phyloP scores from a whole-genome alignment of 352 stramenopile genomes.

The Aphanomyces invadans region DNA sequence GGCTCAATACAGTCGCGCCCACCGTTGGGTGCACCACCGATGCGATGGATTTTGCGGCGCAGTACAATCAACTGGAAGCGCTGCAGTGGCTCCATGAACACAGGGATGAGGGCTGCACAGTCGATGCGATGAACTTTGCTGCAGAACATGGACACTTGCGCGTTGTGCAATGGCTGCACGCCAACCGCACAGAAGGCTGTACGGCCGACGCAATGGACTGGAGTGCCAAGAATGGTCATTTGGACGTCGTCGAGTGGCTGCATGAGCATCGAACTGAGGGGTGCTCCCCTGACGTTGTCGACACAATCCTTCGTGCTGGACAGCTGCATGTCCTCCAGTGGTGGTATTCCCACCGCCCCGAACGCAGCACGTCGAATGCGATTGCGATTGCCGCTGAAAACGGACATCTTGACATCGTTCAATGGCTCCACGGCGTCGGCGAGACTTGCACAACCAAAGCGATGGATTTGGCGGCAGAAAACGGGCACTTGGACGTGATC shows the following conservation, averaged over 20 bases:
- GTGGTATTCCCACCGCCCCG: constrained; percentile 25
- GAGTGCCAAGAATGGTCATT: constrained; percentile 31
- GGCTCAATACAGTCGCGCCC: constrained; percentile 26
- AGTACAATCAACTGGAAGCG: constrained; percentile 52
- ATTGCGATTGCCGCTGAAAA: constrained; percentile 24
- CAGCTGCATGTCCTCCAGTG: constrained; percentile 30
- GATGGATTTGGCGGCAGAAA: constrained; percentile 25
- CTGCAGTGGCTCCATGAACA: constrained; percentile 33
- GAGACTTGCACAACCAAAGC: constrained; percentile 19
- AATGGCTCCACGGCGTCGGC: constrained; percentile 19
- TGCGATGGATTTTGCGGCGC: constrained; percentile 73
- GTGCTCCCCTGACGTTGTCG: constrained; percentile 29
- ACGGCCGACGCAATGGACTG: constrained; percentile 30
- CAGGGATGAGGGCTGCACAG: constrained; percentile 8
- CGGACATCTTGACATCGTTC: constrained; percentile 22
- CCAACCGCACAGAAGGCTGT: constrained; percentile 29
- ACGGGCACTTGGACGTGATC: constrained; percentile 23
- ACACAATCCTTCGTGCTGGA: constrained; percentile 29
- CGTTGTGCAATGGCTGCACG: constrained; percentile 35
- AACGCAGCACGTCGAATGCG: constrained; percentile 15
- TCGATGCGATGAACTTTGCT: constrained; percentile 30
- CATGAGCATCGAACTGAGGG: constrained; percentile 27
- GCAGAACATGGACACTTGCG: constrained; percentile 32
- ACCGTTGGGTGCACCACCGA: constrained; percentile 47
- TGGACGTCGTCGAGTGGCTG: constrained; percentile 33